Percentiles rank a stretch among this genome's conserved stretches.
Evolutionary conservation across 2,329 filamentous ascomycete species (phyloP).

Genomic region (Claviceps humidiphila): DNA sequence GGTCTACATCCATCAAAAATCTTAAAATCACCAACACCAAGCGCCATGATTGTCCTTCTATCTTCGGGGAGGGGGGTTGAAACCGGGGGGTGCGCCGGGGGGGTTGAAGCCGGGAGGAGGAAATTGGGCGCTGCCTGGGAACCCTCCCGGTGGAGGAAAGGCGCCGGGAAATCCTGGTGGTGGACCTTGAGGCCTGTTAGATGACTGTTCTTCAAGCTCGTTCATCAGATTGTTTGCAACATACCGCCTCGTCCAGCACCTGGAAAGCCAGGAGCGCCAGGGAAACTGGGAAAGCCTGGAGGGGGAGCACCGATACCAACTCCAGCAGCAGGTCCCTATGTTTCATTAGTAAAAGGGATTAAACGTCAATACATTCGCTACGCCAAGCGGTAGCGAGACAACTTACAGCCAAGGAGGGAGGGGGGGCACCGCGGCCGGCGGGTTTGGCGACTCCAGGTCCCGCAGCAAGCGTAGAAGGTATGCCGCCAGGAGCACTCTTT

Average conservation of each 20-base stretch:
- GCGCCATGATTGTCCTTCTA: slow-evolving; percentile 21
- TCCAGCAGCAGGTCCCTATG: slow-evolving; percentile 66
- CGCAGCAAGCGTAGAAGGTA: slow-evolving; percentile 57
- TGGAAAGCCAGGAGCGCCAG: slow-evolving; percentile 32
- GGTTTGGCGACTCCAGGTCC: slow-evolving; percentile 86
- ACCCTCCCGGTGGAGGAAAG: slow-evolving; percentile 33
- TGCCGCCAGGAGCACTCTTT: slow-evolving; percentile 55
- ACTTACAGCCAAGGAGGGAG: slow-evolving; percentile 61
- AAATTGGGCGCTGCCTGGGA: slow-evolving; percentile 18
- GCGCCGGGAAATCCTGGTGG: slow-evolving; percentile 38
- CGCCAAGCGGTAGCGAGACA: background rate
- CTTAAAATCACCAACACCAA: slow-evolving; percentile 10
- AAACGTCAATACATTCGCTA: background rate
- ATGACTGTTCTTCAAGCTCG: slow-evolving; percentile 7
- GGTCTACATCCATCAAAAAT: slow-evolving; percentile 7
- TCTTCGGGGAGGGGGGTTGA: slow-evolving; percentile 58
- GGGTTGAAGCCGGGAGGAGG: slow-evolving; percentile 13
- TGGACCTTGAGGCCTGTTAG: slow-evolving; percentile 26
- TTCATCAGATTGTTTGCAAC: slow-evolving; percentile 15
- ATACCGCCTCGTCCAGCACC: slow-evolving; percentile 42
- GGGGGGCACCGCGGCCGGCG: slow-evolving; percentile 68
- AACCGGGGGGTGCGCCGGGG: slow-evolving; percentile 41
- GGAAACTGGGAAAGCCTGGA: slow-evolving; percentile 40
- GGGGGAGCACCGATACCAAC: slow-evolving; percentile 63
- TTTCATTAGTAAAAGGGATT: background rate